A percentile compares a stretch with the other conserved stretches of the same genome.
phyloP scores from a whole-genome alignment of 2,329 filamentous ascomycete genomes.

The Zasmidium cellare region DNA sequence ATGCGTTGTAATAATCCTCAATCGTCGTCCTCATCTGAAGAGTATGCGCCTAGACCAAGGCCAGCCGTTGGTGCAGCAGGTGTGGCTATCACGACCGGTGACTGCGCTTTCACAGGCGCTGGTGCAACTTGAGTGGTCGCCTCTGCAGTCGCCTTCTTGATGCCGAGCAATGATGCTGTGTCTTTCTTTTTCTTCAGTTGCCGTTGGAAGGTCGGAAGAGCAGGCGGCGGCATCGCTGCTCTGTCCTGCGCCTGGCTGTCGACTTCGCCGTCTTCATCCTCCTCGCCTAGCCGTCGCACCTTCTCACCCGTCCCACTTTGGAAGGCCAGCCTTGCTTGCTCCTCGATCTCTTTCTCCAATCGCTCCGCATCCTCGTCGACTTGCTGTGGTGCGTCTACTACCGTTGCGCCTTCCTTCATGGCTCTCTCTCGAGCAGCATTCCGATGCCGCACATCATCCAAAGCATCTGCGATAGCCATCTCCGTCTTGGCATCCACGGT shows the following conservation, averaged over 20 bases:
- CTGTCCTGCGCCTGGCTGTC: conserved; percentile 36
- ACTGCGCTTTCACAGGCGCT: background rate
- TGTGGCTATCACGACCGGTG: background rate
- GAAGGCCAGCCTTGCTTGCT: conserved; percentile 78
- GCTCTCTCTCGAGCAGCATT: conserved; percentile 85
- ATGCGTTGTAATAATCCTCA: background rate
- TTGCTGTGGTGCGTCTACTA: conserved; percentile 58
- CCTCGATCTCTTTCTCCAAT: conserved; percentile 79
- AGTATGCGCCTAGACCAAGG: conserved; percentile 8
- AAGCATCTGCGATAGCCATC: conserved; percentile 93
- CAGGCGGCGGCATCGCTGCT: conserved; percentile 44
- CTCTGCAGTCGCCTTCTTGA: conserved; percentile 74
- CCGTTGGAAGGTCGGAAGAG: conserved; percentile 70
- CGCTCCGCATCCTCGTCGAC: conserved; percentile 60
- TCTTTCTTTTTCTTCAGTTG: conserved; percentile 87
- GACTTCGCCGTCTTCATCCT: conserved; percentile 38
- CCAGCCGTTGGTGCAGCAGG: conserved; percentile 1
- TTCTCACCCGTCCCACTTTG: conserved; percentile 59
- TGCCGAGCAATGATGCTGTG: conserved; percentile 70
- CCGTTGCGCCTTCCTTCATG: conserved; percentile 58
- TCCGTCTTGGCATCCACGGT: conserved; percentile 89
- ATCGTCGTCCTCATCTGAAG: conserved; percentile 10
- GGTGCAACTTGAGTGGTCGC: background rate
- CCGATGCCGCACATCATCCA: conserved; percentile 89
- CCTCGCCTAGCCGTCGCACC: conserved; percentile 55